These are phyloP conservation scores for Monilinia vaccinii-corymbosi DNA, from an alignment of 2,329 filamentous ascomycete genomes.

Conservation along the genomic window DNA sequence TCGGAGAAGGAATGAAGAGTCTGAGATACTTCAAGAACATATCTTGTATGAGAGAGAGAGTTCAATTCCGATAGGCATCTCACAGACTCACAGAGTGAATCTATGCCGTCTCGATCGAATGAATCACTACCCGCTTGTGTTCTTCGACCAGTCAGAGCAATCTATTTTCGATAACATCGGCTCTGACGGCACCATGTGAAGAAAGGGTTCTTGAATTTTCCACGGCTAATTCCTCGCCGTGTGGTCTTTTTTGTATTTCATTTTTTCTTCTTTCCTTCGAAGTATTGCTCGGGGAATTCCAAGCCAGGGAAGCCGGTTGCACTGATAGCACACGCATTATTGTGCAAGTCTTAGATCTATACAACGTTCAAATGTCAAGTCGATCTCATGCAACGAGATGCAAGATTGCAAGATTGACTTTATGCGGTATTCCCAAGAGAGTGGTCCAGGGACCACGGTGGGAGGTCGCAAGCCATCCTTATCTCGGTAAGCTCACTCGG, in stretches of 20 bases:
- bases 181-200: conserved; percentile 2
- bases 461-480: conserved; percentile 1
- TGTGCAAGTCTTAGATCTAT: conserved; percentile 7
- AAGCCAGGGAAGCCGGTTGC: conserved; percentile 6
- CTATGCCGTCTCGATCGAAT: background rate
- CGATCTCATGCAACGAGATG: conserved; percentile 4
- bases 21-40: conserved; percentile 3
- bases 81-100: background rate
- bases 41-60: background rate
- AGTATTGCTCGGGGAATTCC: conserved; percentile 2
- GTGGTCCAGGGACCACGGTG: background rate
- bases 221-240: conserved; percentile 4
- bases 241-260: background rate
- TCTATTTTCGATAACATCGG: conserved; percentile 8
- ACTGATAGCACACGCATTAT: conserved; percentile 2
- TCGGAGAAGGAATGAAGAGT: conserved; percentile 6
- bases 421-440: background rate
- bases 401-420: conserved; percentile 6
- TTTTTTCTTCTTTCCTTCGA: background rate
- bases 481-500: background rate
- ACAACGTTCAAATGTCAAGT: background rate
- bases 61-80: conserved; percentile 6
- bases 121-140: conserved; percentile 1
- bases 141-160: conserved; percentile 8
- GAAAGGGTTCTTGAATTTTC: conserved; percentile 1